Evolutionary conservation across 2,329 filamentous ascomycete genomes (phyloP), one percentile per base, ranked within the genome.

Genomic region (Aspergillus terreus): DNA sequence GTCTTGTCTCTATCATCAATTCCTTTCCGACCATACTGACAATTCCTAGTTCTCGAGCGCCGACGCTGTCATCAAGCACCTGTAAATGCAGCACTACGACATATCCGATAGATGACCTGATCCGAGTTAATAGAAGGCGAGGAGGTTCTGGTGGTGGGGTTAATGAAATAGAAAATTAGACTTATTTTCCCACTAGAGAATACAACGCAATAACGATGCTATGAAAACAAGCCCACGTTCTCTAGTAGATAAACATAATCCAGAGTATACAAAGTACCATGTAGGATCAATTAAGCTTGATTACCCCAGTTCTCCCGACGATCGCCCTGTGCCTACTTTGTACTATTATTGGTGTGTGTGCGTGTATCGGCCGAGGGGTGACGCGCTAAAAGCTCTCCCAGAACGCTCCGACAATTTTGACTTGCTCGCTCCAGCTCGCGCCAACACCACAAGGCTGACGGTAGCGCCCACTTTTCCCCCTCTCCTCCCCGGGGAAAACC

Each of bases 41-140:
- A 10, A 10, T 30, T 4, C 6, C 27, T 48, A 73, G 71, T 70
- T 73, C 46, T 73, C 71, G 33, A 62, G 67, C 45, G 71, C 67
- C 38, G 68, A 71, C 30, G 60, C 66, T 51, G 67, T 75, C 53
- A 63, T 74, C 52, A 63, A 69, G 51, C 64, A 67, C 47, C 62
- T 74, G 57, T 74, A 69, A 68, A 59, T 49, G 41, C 41, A 48
- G 54, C 32, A 33, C 25, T 33, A 50, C 15, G 4, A 40, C 14
- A 47, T 40, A 46, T 36, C 52, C 45, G 23, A 53, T 55, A 56
- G 51, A 58, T 19, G 32, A 50, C 15, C 35, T 10, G 48, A 35
- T 47, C 46, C 47, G 50, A 32, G 46, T 27, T 53, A 52, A 54
- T 58, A 56, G 53, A 60, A 41, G 52, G 49, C 51, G 48, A 50